Percentiles rank a stretch among this genome's conserved stretches.
Evolutionary conservation across 306 rosid species (phyloP).

Genomic region (Oxytropis ochrocephala): DNA sequence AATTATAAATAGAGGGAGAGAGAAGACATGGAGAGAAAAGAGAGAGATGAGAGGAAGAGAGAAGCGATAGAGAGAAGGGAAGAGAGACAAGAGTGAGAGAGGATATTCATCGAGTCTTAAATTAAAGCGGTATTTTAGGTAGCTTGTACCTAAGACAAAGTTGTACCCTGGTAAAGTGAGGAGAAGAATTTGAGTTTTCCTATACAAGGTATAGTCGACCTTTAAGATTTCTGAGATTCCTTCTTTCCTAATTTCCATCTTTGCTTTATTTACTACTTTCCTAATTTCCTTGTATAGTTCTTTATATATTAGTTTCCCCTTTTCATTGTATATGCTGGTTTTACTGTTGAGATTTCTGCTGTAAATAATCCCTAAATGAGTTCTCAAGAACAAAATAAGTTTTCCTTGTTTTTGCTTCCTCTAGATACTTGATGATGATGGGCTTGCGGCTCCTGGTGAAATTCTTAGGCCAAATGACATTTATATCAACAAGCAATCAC

Average conservation of each 20-base stretch:
- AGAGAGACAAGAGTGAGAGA: no score
- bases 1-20: no score
- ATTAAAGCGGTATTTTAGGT: no score
- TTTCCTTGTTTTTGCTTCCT: constrained; percentile 13
- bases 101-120: no score
- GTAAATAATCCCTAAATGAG: background rate
- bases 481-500: constrained; percentile 64
- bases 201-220: no score
- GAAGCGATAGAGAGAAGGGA: no score
- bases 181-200: no score
- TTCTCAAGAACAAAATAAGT: background rate
- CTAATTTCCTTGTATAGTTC: background rate
- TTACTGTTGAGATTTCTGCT: background rate
- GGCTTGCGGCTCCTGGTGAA: constrained; percentile 94
- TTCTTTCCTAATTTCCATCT: no score
- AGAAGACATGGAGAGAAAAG: no score
- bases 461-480: constrained; percentile 58
- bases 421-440: constrained; percentile 86
- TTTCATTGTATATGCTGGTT: background rate
- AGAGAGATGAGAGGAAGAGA: no score
- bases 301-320: background rate
- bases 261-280: background rate
- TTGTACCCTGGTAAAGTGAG: no score
- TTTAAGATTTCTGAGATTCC: background rate
- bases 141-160: no score